A percentile compares a stretch with the other conserved stretches of the same genome.
phyloP scores from a whole-genome alignment of 306 rosid species.

The Psophocarpus tetragonolobus region DNA sequence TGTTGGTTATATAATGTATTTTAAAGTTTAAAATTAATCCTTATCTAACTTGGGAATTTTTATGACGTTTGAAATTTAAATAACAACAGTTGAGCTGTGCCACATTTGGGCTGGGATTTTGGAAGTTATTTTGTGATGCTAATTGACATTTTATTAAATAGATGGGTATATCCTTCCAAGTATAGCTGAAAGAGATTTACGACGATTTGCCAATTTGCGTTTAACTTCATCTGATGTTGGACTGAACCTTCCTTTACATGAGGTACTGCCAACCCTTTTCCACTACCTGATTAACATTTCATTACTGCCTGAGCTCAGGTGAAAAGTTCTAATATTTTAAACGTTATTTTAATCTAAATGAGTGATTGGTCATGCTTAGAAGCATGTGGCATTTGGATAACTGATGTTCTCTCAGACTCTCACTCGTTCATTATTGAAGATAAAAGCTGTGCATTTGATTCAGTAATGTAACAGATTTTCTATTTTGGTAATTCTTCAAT shows the following conservation, averaged over 20 bases:
- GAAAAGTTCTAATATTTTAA: background rate
- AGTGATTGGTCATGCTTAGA: constrained; percentile 15
- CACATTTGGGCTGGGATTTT: background rate
- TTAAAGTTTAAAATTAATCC: background rate
- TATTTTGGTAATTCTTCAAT: background rate
- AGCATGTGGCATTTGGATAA: background rate
- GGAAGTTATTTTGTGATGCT: constrained; percentile 6
- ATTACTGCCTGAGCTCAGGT: background rate
- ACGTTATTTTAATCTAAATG: background rate
- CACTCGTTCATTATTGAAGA: constrained; percentile 3
- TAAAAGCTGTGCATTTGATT: background rate
- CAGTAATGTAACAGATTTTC: background rate
- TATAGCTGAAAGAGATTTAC: constrained; percentile 77
- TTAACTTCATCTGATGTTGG: constrained; percentile 58
- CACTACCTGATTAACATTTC: constrained; percentile 10
- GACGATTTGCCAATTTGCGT: constrained; percentile 68
- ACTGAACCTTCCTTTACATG: constrained; percentile 57
- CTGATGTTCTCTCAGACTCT: background rate
- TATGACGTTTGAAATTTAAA: background rate
- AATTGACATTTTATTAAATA: constrained; percentile 41
- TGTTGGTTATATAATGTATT: background rate
- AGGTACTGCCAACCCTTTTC: constrained; percentile 47
- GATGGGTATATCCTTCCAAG: constrained; percentile 81
- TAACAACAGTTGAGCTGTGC: background rate
- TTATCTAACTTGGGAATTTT: background rate